These are phyloP conservation scores for barrel medic (Medicago truncatula) DNA, from an alignment of 306 rosid genomes.

Conservation along the genomic window DNA sequence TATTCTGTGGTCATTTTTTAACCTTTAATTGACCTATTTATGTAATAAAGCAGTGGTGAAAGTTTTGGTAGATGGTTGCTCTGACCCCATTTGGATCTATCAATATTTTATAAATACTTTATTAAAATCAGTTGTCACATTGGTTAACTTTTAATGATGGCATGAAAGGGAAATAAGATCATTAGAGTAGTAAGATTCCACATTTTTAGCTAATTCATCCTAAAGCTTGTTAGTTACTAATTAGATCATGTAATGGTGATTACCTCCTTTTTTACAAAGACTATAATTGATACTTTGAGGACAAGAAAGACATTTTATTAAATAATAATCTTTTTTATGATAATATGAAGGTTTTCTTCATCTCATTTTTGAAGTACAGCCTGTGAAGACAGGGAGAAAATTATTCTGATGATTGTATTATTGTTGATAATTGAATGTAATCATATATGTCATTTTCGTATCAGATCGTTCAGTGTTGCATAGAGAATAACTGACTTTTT, in stretches of 20 bases:
- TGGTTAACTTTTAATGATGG: constrained; percentile 51
- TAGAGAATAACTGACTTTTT: neutral
- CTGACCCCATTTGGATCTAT: constrained; percentile 19
- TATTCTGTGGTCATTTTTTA: neutral
- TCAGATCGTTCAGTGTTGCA: too few species aligned
- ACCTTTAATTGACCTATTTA: neutral
- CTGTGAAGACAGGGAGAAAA: neutral
- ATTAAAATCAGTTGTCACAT: constrained; percentile 37
- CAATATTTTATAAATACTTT: constrained; percentile 1
- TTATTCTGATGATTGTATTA: neutral
- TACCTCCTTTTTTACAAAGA: constrained; percentile 33
- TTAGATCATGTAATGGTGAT: constrained; percentile 5
- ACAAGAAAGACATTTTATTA: constrained; percentile 48
- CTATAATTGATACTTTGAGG: constrained; percentile 60
- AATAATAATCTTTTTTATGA: constrained; percentile 6
- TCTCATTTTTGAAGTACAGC: neutral
- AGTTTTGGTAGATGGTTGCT: constrained; percentile 1
- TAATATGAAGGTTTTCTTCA: neutral
- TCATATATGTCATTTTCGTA: too few species aligned
- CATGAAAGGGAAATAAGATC: constrained; percentile 27
- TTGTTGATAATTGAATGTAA: too few species aligned
- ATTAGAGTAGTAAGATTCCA: constrained; percentile 36
- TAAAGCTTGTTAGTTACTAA: constrained; percentile 42
- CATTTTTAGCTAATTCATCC: constrained; percentile 37
- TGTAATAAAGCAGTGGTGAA: constrained; percentile 3